Percentiles rank a stretch among this genome's conserved stretches.
Conservation (phyloP, 495 filamentous ascomycete species). For the Penicillium maclennaniae region DNA sequence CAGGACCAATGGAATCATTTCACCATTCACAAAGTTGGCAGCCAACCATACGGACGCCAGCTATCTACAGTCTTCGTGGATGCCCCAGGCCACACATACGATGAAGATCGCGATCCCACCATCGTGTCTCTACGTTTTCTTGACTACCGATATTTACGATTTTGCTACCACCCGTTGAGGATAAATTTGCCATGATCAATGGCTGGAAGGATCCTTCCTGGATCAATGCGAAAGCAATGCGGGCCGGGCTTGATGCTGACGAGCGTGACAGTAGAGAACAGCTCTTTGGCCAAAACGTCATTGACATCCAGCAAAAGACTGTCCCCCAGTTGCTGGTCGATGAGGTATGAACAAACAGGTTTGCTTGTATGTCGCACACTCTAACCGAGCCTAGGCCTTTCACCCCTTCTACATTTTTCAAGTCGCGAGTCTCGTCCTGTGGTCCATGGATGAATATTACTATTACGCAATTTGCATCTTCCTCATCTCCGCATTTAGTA, state of each 20-base stretch:
- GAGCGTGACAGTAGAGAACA: constrained; percentile 78
- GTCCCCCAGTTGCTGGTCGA: constrained; percentile 79
- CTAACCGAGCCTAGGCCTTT: constrained; percentile 59
- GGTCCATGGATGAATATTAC: constrained; percentile 94
- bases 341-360: constrained; percentile 55
- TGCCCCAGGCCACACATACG: constrained; percentile 51
- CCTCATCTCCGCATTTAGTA: constrained; percentile 87
- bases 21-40: constrained; percentile 61
- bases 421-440: constrained; percentile 87
- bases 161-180: constrained; percentile 83
- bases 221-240: constrained; percentile 71
- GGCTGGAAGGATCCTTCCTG: constrained; percentile 92
- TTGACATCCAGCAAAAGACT: constrained; percentile 88
- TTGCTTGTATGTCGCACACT: background rate
- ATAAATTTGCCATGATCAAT: constrained; percentile 79
- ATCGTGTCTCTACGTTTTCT: constrained; percentile 66
- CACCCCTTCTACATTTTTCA: constrained; percentile 99
- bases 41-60: constrained; percentile 68
- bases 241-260: constrained; percentile 82
- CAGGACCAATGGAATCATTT: constrained; percentile 95
- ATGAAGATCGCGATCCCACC: constrained; percentile 84
- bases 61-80: constrained; percentile 84
- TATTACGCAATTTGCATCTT: constrained; percentile 98
- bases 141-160: constrained; percentile 90
- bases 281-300: constrained; percentile 83